Conservation (phyloP, 257 asterid species). For the Mentha longifolia region DNA sequence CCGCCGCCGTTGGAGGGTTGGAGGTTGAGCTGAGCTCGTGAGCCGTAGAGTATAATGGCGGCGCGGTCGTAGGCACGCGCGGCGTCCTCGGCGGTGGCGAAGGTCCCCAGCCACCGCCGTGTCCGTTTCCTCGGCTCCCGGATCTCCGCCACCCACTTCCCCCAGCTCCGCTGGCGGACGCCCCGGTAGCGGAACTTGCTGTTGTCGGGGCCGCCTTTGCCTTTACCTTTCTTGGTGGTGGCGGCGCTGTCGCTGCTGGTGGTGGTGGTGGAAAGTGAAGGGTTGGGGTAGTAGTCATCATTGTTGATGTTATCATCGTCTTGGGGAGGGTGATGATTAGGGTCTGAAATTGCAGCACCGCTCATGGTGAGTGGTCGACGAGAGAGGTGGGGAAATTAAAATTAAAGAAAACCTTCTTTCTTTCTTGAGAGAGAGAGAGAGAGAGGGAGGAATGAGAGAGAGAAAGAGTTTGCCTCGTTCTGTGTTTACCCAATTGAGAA, state of each 20-base stretch:
- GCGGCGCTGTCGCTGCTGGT: slow-evolving; percentile 6
- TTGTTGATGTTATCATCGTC: not conserved
- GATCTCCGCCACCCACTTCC: slow-evolving; percentile 99
- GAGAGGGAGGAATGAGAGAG: slow-evolving; percentile 6
- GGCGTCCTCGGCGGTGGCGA: slow-evolving; percentile 94
- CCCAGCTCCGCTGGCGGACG: slow-evolving; percentile 97
- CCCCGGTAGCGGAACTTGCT: slow-evolving; percentile 77
- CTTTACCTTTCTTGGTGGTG: slow-evolving; percentile 43
- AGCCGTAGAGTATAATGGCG: slow-evolving; percentile 73
- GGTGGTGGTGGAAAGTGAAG: slow-evolving; percentile 24
- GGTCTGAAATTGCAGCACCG: slow-evolving; percentile 51
- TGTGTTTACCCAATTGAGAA: slow-evolving; percentile 65
- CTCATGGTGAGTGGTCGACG: slow-evolving; percentile 60
- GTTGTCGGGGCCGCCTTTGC: slow-evolving; percentile 92
- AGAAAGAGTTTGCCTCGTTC: slow-evolving; percentile 43
- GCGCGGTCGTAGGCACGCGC: slow-evolving; percentile 99
- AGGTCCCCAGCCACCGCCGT: slow-evolving; percentile 87
- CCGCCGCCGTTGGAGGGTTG: slow-evolving; percentile 50
- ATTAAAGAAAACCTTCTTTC: slow-evolving; percentile 30
- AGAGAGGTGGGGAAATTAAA: slow-evolving; percentile 40
- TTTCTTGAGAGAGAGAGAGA: not conserved
- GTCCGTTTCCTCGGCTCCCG: slow-evolving; percentile 85
- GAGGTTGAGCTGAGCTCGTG: slow-evolving; percentile 78
- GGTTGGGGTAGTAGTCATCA: not conserved
- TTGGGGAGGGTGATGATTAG: slow-evolving; percentile 42